Conservation (phyloP, 306 rosid genomes). For the Lagenaria siceraria region DNA sequence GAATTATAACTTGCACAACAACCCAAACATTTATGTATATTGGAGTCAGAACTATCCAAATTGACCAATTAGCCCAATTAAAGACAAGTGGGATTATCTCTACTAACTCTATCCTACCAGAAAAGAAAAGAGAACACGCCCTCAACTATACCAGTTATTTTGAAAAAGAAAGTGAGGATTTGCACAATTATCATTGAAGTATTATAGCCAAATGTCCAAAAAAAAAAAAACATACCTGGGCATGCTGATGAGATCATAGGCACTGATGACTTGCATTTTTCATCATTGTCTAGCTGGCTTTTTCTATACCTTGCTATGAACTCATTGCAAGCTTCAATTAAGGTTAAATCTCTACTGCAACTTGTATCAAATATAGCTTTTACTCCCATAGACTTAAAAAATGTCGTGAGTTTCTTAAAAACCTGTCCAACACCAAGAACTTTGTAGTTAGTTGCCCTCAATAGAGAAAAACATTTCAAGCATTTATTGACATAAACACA, state of each 20-base stretch:
- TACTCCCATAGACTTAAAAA: conserved; percentile 83
- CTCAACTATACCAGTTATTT: background rate
- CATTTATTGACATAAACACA: background rate
- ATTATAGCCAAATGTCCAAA: background rate
- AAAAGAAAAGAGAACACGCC: background rate
- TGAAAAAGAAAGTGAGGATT: background rate
- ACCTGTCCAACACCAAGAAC: conserved; percentile 36
- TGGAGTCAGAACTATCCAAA: background rate
- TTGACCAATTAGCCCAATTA: background rate
- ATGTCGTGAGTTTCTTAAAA: conserved; percentile 54
- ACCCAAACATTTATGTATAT: background rate
- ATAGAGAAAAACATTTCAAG: background rate
- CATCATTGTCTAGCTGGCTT: conserved; percentile 35
- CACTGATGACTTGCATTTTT: conserved; percentile 28
- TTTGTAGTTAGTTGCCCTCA: background rate
- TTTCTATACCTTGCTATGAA: conserved; percentile 62
- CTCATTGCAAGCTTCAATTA: conserved; percentile 73
- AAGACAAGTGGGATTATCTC: background rate
- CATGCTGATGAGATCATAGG: conserved; percentile 98
- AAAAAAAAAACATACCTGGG: conserved; percentile 49
- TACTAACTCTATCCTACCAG: background rate
- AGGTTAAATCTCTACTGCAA: conserved; percentile 78
- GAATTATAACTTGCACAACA: background rate
- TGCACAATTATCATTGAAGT: background rate
- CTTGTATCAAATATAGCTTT: conserved; percentile 87